These are phyloP conservation scores for Phycomyces nitens DNA, from an alignment of 192 early-diverging fungal genomes.

Conservation along the genomic window DNA sequence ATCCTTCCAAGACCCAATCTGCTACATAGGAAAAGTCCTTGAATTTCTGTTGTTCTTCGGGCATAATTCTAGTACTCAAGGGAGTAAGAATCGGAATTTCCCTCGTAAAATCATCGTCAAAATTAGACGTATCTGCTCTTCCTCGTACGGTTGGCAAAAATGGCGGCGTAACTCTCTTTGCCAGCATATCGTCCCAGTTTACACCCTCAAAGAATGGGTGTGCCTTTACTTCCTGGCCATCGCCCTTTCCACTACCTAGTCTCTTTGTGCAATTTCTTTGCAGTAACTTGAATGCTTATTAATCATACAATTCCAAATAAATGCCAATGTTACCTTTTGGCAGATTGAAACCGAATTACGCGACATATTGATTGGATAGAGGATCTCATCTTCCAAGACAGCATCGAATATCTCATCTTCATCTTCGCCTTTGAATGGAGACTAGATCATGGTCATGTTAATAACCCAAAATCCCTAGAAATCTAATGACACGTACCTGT, in stretches of 20 bases:
- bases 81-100: constrained; percentile 88
- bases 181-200: constrained; percentile 72
- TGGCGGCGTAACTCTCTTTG: constrained; percentile 64
- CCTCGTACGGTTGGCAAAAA: constrained; percentile 62
- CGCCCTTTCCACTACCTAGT: constrained; percentile 58
- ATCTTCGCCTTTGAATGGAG: constrained; percentile 75
- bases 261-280: constrained; percentile 63
- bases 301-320: constrained; percentile 19
- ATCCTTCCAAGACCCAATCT: constrained; percentile 66
- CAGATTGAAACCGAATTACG: constrained; percentile 63
- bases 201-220: constrained; percentile 75
- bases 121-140: constrained; percentile 88
- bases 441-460: constrained; percentile 5
- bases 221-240: constrained; percentile 67
- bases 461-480: neutral
- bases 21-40: constrained; percentile 84
- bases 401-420: constrained; percentile 87
- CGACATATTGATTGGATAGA: constrained; percentile 70
- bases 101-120: constrained; percentile 94
- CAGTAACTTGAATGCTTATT: too few species aligned
- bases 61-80: constrained; percentile 74
- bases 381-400: constrained; percentile 73
- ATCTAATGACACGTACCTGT: constrained; percentile 41
- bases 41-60: constrained; percentile 88
- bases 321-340: constrained; percentile 43